Evolutionary conservation across 1,139 yeast genomes (phyloP), one percentile per base, ranked within the genome.

Genomic region (Candida sp.): DNA sequence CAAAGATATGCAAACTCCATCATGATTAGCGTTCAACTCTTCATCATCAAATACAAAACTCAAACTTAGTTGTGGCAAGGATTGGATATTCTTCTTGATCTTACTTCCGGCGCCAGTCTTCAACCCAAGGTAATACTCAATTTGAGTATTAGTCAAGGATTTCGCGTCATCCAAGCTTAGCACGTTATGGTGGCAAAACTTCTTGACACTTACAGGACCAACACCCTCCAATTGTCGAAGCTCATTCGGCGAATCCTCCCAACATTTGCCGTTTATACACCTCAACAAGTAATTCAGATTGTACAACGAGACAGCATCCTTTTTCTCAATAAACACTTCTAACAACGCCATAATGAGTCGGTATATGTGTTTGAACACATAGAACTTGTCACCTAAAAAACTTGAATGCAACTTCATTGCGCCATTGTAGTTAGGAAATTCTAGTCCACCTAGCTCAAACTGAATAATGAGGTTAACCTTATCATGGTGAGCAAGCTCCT

Each of bases 401-500:
- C 73, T 60, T 38, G 71, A 67, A 37, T 69, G 73, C 12, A 71
- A 60, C 46, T 70, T 74, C 42, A 57, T 50, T 1, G 80, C 69
- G 1, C 77, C 81, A 5, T 62, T 68, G 48, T 69, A 73, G 2
- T 57, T 57, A 1, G 84, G 83, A 49, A 65, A 73, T 30, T 77
- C 82, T 6, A 75, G 48, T 0, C 81, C 81, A 4, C 84, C 80
- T 11, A 80, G 62, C 46, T 79, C 83, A 60, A 69, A 75, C 52
- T 80, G 84, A 9, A 79, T 62, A 5, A 78, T 44, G 7, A 78
- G 50, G 4, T 67, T 67, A 0, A 75, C 62, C 52, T 78, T 78
- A 25, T 73, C 73, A 41, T 49, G 47, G 7, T 62, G 51, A 6
- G 55, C 48, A 41, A 62, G 64, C 30, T 68, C 61, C 12, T 58